Evolutionary conservation across 495 filamentous ascomycete species (phyloP).

Genomic region (Xylaria sp.): DNA sequence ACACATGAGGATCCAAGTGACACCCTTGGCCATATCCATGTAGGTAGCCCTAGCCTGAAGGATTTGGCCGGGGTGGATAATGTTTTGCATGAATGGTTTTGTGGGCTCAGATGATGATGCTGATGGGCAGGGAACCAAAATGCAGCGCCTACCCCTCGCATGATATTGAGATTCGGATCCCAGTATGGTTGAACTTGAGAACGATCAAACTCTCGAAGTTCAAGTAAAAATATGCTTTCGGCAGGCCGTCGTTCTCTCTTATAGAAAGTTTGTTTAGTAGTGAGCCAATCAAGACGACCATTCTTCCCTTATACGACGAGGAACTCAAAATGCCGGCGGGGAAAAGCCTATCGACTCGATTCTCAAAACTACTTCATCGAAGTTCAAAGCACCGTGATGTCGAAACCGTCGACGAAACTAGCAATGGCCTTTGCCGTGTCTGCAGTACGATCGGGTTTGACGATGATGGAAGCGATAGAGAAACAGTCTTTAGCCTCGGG

Average conservation of each 20-base stretch:
- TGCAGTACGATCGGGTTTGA: conserved; percentile 25
- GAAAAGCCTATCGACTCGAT: conserved; percentile 23
- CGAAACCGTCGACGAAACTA: background rate
- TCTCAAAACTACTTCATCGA: conserved; percentile 25
- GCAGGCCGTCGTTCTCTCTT: background rate
- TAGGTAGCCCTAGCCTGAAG: no score
- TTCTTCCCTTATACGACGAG: background rate
- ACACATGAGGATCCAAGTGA: background rate
- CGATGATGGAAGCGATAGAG: background rate
- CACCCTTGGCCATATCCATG: background rate
- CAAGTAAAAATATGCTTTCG: background rate
- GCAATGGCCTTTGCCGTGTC: conserved; percentile 15
- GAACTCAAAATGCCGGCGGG: conserved; percentile 9
- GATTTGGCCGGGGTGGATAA: background rate
- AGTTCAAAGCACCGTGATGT: conserved; percentile 9
- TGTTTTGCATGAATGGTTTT: conserved; percentile 4
- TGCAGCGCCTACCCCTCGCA: background rate
- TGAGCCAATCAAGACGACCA: background rate
- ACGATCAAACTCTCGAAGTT: background rate
- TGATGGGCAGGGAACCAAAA: background rate
- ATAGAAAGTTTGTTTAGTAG: background rate
- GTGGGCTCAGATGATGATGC: conserved; percentile 5
- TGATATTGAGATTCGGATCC: background rate
- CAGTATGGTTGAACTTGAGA: background rate
- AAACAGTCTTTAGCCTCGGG: conserved; percentile 25